Evolutionary conservation across 352 stramenopile species (phyloP).

Genomic region (Phytophthora citrophthora): DNA sequence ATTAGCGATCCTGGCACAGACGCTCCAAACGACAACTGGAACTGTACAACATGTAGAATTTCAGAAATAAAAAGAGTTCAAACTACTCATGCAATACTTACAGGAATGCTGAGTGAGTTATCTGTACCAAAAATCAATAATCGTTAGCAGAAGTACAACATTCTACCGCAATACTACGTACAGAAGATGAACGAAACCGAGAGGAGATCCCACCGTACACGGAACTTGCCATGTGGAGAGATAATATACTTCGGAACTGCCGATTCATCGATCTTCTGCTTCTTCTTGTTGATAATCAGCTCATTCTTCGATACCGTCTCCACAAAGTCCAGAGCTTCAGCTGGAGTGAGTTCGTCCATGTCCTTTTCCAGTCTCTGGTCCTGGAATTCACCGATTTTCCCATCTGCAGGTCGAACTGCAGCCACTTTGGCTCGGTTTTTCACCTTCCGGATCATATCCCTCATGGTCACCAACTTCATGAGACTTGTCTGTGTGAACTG

Average conservation of each 20-base stretch:
- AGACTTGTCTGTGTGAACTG: constrained; percentile 52
- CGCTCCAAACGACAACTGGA: constrained; percentile 68
- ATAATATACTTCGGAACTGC: constrained; percentile 82
- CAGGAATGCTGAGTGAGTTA: constrained; percentile 78
- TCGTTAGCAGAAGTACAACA: neutral
- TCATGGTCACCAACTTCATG: constrained; percentile 62
- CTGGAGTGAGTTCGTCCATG: constrained; percentile 84
- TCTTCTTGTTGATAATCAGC: constrained; percentile 89
- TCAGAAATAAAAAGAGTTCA: neutral
- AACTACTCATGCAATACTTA: constrained; percentile 31
- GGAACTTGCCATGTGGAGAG: constrained; percentile 78
- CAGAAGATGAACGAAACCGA: constrained; percentile 78
- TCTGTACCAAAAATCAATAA: constrained; percentile 36
- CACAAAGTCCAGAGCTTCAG: constrained; percentile 80
- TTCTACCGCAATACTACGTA: constrained; percentile 22
- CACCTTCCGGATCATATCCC: constrained; percentile 62
- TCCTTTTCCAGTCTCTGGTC: constrained; percentile 53
- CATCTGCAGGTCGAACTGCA: constrained; percentile 30
- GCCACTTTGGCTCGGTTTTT: constrained; percentile 64
- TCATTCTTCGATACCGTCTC: constrained; percentile 78
- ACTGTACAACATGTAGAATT: constrained; percentile 36
- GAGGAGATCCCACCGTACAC: constrained; percentile 76
- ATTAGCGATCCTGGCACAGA: constrained; percentile 20
- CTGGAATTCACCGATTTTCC: constrained; percentile 37
- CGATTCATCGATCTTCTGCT: constrained; percentile 83